A percentile compares a stretch with the other conserved stretches of the same genome.
Evolutionary conservation across 805 yeast species (phyloP).

Genomic region (Ogataea sp.): DNA sequence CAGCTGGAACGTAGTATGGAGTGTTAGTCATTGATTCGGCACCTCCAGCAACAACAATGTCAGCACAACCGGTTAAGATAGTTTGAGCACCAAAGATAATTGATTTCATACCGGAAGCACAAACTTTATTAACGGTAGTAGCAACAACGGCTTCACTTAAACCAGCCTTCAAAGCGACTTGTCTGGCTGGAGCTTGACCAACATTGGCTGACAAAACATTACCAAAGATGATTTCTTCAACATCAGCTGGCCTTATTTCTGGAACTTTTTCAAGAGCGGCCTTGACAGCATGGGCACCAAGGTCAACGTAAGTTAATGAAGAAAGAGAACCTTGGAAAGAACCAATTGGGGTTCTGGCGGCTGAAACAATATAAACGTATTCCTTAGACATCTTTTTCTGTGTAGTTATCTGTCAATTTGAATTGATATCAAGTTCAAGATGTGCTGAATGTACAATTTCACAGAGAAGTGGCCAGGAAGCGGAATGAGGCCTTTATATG

Average conservation of each 20-base stretch:
- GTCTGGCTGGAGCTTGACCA: constrained; percentile 98
- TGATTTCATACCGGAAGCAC: constrained; percentile 94
- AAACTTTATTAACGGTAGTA: constrained; percentile 90
- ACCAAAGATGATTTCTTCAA: constrained; percentile 89
- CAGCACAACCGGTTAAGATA: constrained; percentile 82
- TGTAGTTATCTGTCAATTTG: no score
- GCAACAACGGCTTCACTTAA: constrained; percentile 74
- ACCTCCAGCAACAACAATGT: constrained; percentile 93
- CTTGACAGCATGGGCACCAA: constrained; percentile 89
- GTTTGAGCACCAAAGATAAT: constrained; percentile 87
- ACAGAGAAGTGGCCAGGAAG: no score
- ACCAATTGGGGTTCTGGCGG: constrained; percentile 95
- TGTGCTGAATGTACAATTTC: no score
- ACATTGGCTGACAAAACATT: constrained; percentile 87
- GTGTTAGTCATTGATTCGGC: constrained; percentile 96
- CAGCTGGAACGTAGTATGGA: constrained; percentile 84
- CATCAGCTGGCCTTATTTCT: constrained; percentile 63
- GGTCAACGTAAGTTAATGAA: constrained; percentile 69
- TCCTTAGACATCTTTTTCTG: constrained; percentile 20
- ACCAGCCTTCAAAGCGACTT: constrained; percentile 89
- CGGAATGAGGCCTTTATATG: no score
- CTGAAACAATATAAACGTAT: constrained; percentile 78
- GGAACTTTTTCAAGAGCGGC: constrained; percentile 83
- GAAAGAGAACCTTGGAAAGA: constrained; percentile 83
- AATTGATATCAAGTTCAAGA: no score